These are phyloP conservation scores for Piper betle DNA, from an alignment of 164 flowering plant genomes.

Conservation along the genomic window DNA sequence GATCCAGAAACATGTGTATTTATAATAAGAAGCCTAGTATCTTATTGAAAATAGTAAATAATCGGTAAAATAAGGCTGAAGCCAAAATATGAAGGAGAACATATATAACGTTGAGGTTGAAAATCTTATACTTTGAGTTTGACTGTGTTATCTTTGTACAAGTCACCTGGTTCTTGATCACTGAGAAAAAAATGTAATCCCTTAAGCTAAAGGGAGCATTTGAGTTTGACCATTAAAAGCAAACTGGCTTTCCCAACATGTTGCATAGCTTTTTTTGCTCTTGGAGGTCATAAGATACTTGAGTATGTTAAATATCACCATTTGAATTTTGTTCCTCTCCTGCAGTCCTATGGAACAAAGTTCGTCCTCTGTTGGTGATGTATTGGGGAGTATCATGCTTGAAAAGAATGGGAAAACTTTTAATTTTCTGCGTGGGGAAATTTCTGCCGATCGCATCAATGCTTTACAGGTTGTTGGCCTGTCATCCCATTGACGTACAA, in stretches of 20 bases:
- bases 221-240: background rate
- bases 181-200: too few relatives aligned
- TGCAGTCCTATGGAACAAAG: slow-evolving; percentile 25
- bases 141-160: too few relatives aligned
- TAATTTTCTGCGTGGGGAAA: slow-evolving; percentile 59
- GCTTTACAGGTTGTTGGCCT: slow-evolving; percentile 65
- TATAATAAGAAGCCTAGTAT: too few relatives aligned
- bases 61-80: too few relatives aligned
- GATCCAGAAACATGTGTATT: background rate
- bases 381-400: slow-evolving; percentile 39
- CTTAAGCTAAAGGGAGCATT: too few relatives aligned
- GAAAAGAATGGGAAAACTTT: slow-evolving; percentile 78
- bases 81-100: too few relatives aligned
- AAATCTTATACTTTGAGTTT: too few relatives aligned
- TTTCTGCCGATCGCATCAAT: slow-evolving; percentile 63
- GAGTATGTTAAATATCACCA: background rate
- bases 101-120: too few relatives aligned
- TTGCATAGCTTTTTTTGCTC: background rate
- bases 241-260: background rate
- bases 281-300: background rate
- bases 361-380: slow-evolving; percentile 20
- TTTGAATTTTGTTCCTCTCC: slow-evolving; percentile 3
- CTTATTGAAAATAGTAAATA: too few relatives aligned
- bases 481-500: background rate
- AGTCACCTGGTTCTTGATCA: too few relatives aligned